These are phyloP conservation scores for Xylariaceae sp. DNA, from an alignment of 2,329 filamentous ascomycete species.

Conservation along the genomic window DNA sequence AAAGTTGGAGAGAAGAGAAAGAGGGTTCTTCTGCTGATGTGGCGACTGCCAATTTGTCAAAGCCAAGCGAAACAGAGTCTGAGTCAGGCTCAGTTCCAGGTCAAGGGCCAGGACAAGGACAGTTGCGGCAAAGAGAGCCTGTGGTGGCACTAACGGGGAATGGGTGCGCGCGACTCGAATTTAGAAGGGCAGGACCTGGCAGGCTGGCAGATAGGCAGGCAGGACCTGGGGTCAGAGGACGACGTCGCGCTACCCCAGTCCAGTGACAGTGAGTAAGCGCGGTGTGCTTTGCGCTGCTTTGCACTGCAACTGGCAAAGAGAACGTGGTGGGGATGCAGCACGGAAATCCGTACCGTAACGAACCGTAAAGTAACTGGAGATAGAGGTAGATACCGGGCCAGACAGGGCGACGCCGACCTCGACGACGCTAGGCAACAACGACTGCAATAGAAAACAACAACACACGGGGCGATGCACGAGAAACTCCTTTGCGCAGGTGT, in stretches of 20 bases:
- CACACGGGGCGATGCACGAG: slow-evolving; percentile 17
- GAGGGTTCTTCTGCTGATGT: slow-evolving; percentile 30
- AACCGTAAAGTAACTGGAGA: too few species aligned
- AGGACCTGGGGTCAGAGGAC: slow-evolving; percentile 1
- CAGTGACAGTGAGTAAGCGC: slow-evolving; percentile 1
- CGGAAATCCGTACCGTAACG: too few species aligned
- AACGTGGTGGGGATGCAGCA: slow-evolving; percentile 1
- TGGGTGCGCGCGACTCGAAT: slow-evolving; percentile 9
- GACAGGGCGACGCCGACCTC: background rate
- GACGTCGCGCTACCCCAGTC: background rate
- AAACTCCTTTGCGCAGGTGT: slow-evolving; percentile 20
- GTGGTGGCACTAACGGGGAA: background rate
- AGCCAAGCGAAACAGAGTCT: slow-evolving; percentile 33
- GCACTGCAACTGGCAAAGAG: background rate
- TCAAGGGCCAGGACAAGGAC: slow-evolving; percentile 23
- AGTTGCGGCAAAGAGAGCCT: slow-evolving; percentile 15
- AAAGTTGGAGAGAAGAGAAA: slow-evolving; percentile 21
- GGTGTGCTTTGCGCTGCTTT: slow-evolving; percentile 4
- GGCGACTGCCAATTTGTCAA: slow-evolving; percentile 31
- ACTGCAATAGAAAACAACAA: background rate
- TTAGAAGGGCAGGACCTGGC: background rate
- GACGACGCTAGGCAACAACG: background rate
- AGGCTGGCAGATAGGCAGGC: slow-evolving; percentile 1
- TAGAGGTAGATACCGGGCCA: background rate
- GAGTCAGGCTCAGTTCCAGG: slow-evolving; percentile 28